Percentiles rank a stretch among this genome's conserved stretches.
These are phyloP conservation scores for Apostasia shenzhenica DNA, from an alignment of 106 monocot species.

Conservation along the genomic window DNA sequence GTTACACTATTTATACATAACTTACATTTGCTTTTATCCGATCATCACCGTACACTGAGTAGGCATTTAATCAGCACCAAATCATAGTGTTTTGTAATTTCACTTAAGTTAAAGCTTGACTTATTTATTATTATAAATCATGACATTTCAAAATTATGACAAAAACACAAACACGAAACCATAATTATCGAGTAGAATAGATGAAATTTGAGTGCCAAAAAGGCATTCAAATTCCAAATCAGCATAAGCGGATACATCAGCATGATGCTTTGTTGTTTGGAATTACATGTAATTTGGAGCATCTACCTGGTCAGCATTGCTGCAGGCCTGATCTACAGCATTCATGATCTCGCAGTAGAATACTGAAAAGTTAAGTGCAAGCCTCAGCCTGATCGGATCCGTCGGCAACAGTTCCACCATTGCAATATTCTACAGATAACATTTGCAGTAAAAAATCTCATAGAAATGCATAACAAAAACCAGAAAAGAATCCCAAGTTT, in stretches of 20 bases:
- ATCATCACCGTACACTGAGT: no score
- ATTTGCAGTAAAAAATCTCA: neutral
- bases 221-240: neutral
- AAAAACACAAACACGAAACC: neutral
- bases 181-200: neutral
- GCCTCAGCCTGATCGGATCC: conserved; percentile 16
- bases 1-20: no score
- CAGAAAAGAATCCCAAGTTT: neutral
- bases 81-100: no score
- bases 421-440: conserved; percentile 18
- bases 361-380: conserved; percentile 29
- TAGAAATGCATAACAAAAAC: neutral
- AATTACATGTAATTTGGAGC: neutral
- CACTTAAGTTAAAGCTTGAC: no score
- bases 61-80: no score
- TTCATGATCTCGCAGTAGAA: conserved; percentile 28
- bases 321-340: conserved; percentile 21
- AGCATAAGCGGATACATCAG: neutral
- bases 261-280: no score
- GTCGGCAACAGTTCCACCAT: conserved; percentile 18
- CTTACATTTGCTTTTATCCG: no score
- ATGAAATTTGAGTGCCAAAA: neutral
- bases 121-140: neutral
- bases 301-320: conserved; percentile 20
- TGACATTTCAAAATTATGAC: neutral